Evolutionary conservation across 345 rosid species (phyloP).

Genomic region (Mallotus nudiflorus): DNA sequence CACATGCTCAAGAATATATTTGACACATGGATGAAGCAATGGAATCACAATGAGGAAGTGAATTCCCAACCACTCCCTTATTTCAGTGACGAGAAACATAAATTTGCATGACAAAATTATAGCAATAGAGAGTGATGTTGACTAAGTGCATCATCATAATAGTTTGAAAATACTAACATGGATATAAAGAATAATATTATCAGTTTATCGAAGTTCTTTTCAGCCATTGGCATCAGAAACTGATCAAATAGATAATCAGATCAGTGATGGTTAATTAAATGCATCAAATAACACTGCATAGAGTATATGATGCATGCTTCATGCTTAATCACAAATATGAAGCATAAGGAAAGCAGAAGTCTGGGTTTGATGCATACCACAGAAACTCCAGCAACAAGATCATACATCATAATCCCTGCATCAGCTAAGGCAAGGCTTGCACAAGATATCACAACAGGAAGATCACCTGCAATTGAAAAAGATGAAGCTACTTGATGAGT

Average conservation of each 20-base stretch:
- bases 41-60: neutral
- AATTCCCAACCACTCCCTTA: neutral
- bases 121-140: neutral
- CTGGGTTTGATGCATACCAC: slow-evolving; percentile 52
- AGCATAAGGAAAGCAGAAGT: neutral
- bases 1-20: no score
- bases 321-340: slow-evolving; percentile 3
- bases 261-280: neutral
- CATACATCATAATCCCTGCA: slow-evolving; percentile 96
- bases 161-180: neutral
- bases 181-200: no score
- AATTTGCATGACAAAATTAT: neutral
- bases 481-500: neutral
- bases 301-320: neutral
- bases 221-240: neutral
- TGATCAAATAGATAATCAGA: neutral
- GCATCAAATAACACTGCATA: neutral
- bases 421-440: slow-evolving; percentile 98
- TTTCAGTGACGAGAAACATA: neutral
- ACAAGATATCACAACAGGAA: slow-evolving; percentile 83
- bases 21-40: neutral
- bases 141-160: neutral
- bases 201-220: neutral
- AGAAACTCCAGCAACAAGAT: slow-evolving; percentile 87
- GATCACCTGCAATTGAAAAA: slow-evolving; percentile 61